Evolutionary conservation across 805 yeast genomes (phyloP), one percentile per base, ranked within the genome.

Genomic region (Yarrowia keelungensis): DNA sequence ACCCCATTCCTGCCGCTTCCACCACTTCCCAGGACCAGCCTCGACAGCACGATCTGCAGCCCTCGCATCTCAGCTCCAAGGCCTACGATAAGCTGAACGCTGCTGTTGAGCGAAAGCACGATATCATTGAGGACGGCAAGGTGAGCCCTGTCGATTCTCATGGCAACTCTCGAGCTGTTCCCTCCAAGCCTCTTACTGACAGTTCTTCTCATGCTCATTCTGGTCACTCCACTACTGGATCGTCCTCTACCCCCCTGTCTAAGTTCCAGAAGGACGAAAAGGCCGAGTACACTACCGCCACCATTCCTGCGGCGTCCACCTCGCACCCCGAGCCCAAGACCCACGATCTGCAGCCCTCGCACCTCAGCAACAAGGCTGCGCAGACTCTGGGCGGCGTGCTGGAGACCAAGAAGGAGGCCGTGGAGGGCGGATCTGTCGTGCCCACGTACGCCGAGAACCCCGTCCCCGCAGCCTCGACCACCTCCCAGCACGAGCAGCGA

Each of bases 321-420:
- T 53, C 58, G 5, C 58, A 53, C 16, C 43, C 43, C 12, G 58
- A 53, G 15, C 58, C 58, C 32, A 12, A 4, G 12, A 53, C 59
- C 9, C 62, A 56, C 47, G 62, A 56, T 26, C 62, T 56, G 5
- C 19, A 56, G 39, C 62, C 62, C 2, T 56, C 62, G 12, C 62
- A 56, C 22, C 62, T 56, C 22, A 41, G 47, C 47, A 2, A 26
- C 47, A 41, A 42, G 47, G 62, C 38, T 15, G 62, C 12, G 2
- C 22, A 41, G 47, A 56, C 38, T 0, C 79, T 89, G 89, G 72
- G 83, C 79, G 73, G 86, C 85, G 80, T 89, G 91, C 80, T 86
- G 90, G 69, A 90, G 88, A 79, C 97, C 89, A 82, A 92, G 97
- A 80, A 85, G 90, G 64, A 88, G 82, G 66, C 91, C 86, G 79